Base-by-base conservation (phyloP, 192 early-diverging fungal species). In the Backusella tarrabulga region DNA sequence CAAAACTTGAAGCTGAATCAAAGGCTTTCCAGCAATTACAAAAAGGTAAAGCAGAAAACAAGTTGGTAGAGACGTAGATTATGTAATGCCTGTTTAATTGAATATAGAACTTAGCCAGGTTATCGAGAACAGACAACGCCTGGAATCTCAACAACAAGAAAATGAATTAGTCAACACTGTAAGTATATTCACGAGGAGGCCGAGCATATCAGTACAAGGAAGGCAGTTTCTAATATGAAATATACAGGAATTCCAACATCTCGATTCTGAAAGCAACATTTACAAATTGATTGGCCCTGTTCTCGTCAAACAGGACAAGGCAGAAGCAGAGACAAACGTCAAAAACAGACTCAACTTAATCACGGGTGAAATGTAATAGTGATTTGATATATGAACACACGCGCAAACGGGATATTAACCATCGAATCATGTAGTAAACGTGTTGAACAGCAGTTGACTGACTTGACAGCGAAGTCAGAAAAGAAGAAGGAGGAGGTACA, bases 211-310 rank as follows among this genome's bases (percentile, higher is more conserved):
- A 50, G 19, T 21, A 7, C 19, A 50, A n/a, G 1, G n/a, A n/a
- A 6, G 46, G 46, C 12, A n/a, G 46, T 6, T 50, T 50, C 19
- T 50, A 50, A n/a, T 21, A n/a, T 50, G 17, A 17, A 44, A 44
- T 68, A 6, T n/a, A 7, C 74, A 95, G 88, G 98, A 99, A 88
- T 97, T 99, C 82, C 88, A 92, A 75, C 72, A 88, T 23, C 82
- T 99, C 72, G 90, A 94, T 38, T 89, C 91, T 32, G 92, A 93
- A 63, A 86, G 96, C 35, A 93, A 90, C 67, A 92, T 99, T 23
- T 99, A 95, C 89, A 99, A 99, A 80, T 85, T 99, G 70, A 93
- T 97, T 75, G 98, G 98, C 0, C 98, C 98, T 29, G 97, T 97
- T 14, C 86, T 99, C 34, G 93, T 98, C 12, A 97, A 93, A 85